A percentile compares a stretch with the other conserved stretches of the same genome.
Conservation (phyloP, 805 yeast genomes). For the Kodamaea sagamina region DNA sequence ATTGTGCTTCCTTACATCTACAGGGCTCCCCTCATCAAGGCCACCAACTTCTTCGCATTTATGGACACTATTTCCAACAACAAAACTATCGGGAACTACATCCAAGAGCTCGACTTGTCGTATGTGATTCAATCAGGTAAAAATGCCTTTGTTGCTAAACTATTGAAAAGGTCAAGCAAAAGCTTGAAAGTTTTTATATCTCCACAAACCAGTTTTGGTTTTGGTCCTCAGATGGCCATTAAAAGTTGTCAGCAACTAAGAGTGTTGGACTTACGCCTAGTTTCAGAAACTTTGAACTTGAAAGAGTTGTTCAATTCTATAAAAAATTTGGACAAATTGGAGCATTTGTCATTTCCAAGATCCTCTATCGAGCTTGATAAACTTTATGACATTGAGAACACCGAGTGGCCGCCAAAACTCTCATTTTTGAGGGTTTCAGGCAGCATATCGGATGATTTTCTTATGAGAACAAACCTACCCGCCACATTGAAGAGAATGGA, state of each 20-base stretch:
- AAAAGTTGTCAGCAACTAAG: constrained; percentile 65
- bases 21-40: constrained; percentile 57
- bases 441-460: constrained; percentile 81
- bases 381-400: constrained; percentile 57
- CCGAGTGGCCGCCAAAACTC: constrained; percentile 77
- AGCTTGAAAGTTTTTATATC: constrained; percentile 73
- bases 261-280: constrained; percentile 76
- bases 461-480: constrained; percentile 73
- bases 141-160: constrained; percentile 82
- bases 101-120: constrained; percentile 69
- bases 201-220: constrained; percentile 93
- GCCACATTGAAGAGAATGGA: constrained; percentile 66
- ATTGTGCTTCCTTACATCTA: constrained; percentile 69
- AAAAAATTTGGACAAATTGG: constrained; percentile 57
- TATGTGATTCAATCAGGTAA: constrained; percentile 87
- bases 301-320: constrained; percentile 79
- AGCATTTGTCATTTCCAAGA: constrained; percentile 83
- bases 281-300: constrained; percentile 86
- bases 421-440: constrained; percentile 80
- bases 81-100: constrained; percentile 56
- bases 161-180: constrained; percentile 73
- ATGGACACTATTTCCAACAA: constrained; percentile 64
- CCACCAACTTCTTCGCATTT: constrained; percentile 70
- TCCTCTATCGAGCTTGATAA: constrained; percentile 57
- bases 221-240: constrained; percentile 82